Evolutionary conservation across 73 alveolate genomes (phyloP).

Genomic region (Effrenium voratum): DNA sequence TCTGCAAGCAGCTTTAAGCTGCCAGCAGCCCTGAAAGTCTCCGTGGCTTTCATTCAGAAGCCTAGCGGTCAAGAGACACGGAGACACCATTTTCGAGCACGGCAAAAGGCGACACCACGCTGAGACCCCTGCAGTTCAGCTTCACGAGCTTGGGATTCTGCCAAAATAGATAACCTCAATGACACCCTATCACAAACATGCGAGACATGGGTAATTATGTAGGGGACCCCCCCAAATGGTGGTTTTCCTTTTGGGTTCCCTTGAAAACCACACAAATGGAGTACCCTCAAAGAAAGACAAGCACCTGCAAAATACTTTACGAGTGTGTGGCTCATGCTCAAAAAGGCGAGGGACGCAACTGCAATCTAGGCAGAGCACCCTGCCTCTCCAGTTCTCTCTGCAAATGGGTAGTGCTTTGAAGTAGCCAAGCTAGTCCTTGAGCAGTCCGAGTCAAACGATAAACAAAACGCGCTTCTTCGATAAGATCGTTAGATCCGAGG

Average conservation of each 20-base stretch:
- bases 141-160: constrained; percentile 21
- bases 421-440: not conserved
- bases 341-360: too few relatives aligned
- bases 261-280: not conserved
- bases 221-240: not conserved
- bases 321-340: too few relatives aligned
- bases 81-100: constrained; percentile 36
- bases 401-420: constrained; percentile 16
- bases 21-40: too few relatives aligned
- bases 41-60: too few relatives aligned
- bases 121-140: constrained; percentile 4
- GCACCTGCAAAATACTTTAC: too few relatives aligned
- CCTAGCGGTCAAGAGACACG: too few relatives aligned
- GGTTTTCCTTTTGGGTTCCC: not conserved
- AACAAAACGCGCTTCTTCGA: too few relatives aligned
- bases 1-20: too few relatives aligned
- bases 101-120: constrained; percentile 37
- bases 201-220: not conserved
- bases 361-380: not conserved
- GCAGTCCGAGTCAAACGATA: too few relatives aligned
- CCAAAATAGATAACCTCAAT: constrained; percentile 18
- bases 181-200: not conserved
- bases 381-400: constrained; percentile 21
- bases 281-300: not conserved
- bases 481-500: too few relatives aligned